phyloP scores from a whole-genome alignment of 2,329 filamentous ascomycete genomes.

The Diaporthe humulicola region DNA sequence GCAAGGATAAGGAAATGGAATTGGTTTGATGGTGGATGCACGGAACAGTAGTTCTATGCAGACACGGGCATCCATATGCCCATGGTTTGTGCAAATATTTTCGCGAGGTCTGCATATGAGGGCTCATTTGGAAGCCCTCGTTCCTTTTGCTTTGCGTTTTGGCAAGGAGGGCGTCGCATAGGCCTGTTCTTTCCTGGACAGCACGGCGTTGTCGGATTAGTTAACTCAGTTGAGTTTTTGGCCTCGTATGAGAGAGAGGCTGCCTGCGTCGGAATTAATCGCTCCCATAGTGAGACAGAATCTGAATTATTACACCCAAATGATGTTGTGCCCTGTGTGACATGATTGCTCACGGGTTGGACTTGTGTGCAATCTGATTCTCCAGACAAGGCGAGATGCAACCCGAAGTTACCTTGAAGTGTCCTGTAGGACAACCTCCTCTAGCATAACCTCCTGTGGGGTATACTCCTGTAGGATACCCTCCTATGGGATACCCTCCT shows the following conservation, averaged over 20 bases:
- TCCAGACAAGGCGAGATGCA: not conserved
- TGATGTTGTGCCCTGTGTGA: not conserved
- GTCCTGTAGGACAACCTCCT: no score
- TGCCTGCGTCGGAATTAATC: not conserved
- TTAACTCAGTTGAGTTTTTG: not conserved
- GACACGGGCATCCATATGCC: not conserved
- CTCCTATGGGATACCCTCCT: no score
- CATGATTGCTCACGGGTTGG: not conserved
- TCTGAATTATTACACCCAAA: not conserved
- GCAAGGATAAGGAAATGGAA: not conserved
- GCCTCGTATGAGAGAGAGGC: conserved; percentile 7
- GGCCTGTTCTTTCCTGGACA: conserved; percentile 1
- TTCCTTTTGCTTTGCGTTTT: not conserved
- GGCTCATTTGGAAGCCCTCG: not conserved
- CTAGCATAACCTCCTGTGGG: no score
- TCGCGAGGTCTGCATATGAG: conserved; percentile 10
- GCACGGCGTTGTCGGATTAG: conserved; percentile 28
- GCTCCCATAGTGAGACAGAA: not conserved
- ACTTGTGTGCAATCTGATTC: not conserved
- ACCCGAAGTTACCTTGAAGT: no score
- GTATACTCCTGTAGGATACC: no score
- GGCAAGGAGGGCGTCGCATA: not conserved
- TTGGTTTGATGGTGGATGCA: not conserved
- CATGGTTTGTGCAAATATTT: not conserved
- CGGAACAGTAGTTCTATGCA: not conserved